Percentiles rank a stretch among this genome's conserved stretches.
Evolutionary conservation across 371 early-diverging fungal genomes (phyloP).

Genomic region (Nosema muscidifuracis): DNA sequence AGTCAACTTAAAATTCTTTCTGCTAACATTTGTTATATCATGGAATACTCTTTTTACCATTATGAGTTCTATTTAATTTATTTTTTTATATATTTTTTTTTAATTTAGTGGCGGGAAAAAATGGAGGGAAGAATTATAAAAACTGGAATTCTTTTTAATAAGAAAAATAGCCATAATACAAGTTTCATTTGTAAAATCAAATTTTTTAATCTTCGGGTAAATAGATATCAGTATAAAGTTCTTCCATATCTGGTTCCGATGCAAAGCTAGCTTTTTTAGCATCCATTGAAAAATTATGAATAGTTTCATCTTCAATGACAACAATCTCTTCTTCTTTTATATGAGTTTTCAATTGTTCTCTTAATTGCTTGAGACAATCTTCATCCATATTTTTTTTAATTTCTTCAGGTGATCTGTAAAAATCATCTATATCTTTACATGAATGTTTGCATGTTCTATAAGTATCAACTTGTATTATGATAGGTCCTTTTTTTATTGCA

Average conservation of each 20-base stretch:
- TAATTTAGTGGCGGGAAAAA: conserved; percentile 38
- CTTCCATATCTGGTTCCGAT: not conserved
- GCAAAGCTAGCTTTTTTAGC: not conserved
- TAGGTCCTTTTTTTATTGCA: conserved; percentile 68
- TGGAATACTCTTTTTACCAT: conserved; percentile 53
- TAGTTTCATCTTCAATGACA: not conserved
- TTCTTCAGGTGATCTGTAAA: conserved; percentile 42
- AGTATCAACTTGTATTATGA: conserved; percentile 87
- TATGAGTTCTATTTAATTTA: conserved; percentile 26
- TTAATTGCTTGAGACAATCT: conserved; percentile 42
- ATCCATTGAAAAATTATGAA: not conserved
- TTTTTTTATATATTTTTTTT: conserved; percentile 26
- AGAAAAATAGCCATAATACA: not conserved
- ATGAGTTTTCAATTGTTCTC: conserved; percentile 8
- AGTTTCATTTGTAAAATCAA: too few relatives aligned
- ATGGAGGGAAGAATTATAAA: conserved; percentile 2
- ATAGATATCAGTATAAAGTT: not conserved
- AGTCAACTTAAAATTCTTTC: conserved; percentile 57
- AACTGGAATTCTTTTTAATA: not conserved
- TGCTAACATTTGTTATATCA: conserved; percentile 61
- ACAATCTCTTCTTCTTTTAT: not conserved
- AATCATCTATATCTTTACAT: conserved; percentile 46
- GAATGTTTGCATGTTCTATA: conserved; percentile 98
- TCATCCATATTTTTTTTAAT: conserved; percentile 17
- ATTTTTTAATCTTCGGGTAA: not conserved